These are phyloP conservation scores for Gnomoniopsis sp. DNA, from an alignment of 2,329 filamentous ascomycete genomes.

Conservation along the genomic window DNA sequence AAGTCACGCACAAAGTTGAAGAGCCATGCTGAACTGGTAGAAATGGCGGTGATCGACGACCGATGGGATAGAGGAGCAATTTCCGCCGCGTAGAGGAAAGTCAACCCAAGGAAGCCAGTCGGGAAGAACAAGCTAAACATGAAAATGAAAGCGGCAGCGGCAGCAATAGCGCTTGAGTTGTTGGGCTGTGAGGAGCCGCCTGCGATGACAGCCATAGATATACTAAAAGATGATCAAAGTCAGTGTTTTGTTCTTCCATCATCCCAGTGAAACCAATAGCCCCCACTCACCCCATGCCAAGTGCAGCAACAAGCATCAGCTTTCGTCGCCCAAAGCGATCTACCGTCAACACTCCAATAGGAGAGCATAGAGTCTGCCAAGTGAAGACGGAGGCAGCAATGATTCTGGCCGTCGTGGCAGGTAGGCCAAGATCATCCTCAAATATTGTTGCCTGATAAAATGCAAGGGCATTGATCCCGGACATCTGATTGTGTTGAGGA, in stretches of 20 bases:
- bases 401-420: constrained; percentile 7
- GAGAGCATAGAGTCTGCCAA: constrained; percentile 13
- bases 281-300: constrained; percentile 4
- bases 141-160: constrained; percentile 43
- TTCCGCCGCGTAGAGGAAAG: constrained; percentile 59
- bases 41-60: constrained; percentile 52
- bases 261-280: background rate
- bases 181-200: constrained; percentile 25
- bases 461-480: constrained; percentile 8
- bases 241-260: background rate
- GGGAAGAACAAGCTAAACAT: constrained; percentile 59
- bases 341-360: constrained; percentile 6
- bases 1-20: constrained; percentile 29
- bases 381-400: constrained; percentile 15
- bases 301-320: constrained; percentile 9
- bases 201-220: constrained; percentile 1
- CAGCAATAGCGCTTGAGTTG: constrained; percentile 19
- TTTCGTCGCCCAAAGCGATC: constrained; percentile 14
- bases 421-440: constrained; percentile 9
- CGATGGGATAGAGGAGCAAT: constrained; percentile 49
- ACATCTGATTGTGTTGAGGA: constrained; percentile 5
- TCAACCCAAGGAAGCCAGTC: constrained; percentile 55
- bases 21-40: constrained; percentile 52
- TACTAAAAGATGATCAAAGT: background rate
- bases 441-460: constrained; percentile 15